Evolutionary conservation across 148 eudicot genomes (phyloP), one percentile per base, ranked within the genome.

Genomic region (Cornus kousa): DNA sequence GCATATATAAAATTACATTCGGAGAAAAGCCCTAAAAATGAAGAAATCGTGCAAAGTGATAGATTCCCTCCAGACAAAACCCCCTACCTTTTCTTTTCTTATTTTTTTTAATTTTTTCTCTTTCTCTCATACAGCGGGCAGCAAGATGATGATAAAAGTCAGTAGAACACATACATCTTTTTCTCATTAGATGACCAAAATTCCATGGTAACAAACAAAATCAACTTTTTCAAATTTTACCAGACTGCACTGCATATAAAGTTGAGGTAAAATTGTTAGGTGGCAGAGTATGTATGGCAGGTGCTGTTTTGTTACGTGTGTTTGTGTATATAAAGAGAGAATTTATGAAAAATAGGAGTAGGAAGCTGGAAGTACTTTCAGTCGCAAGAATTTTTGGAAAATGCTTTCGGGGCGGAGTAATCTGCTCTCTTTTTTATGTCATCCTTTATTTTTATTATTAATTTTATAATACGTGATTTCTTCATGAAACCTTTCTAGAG

Each of bases 351-450:
- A 78, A n/a, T 60, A 77, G 37, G 0, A 35, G 37, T 35, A 35
- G 72, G 19, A 70, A 78, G 65, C 67, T 79, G 74, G 72, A 70
- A 80, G 71, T 86, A 80, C 80, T 80, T 83, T 78, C 78, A 80
- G 74, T 68, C 75, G 75, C 83, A 71, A 86, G 80, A 73, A 74
- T 71, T 80, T 79, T 80, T 78, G 84, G 75, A 73, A 83, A 79
- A 82, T 76, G 78, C 76, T 75, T 77, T 84, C 37, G 17, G 76
- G 79, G 80, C 80, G 55, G 70, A 74, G 69, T 74, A 78, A 76
- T 68, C 78, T 80, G 72, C 77, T 68, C 78, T 66, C 46, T 62
- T 50, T 77, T 78, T 74, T 62, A 68, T 75, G 76, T 79, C 73
- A 59, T 72, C 69, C 37, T 60, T 62, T 35, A 32, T 13, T 73